A percentile compares a stretch with the other conserved stretches of the same genome.
These are phyloP conservation scores for Henckelia pumila DNA, from an alignment of 257 asterid species.

Conservation along the genomic window DNA sequence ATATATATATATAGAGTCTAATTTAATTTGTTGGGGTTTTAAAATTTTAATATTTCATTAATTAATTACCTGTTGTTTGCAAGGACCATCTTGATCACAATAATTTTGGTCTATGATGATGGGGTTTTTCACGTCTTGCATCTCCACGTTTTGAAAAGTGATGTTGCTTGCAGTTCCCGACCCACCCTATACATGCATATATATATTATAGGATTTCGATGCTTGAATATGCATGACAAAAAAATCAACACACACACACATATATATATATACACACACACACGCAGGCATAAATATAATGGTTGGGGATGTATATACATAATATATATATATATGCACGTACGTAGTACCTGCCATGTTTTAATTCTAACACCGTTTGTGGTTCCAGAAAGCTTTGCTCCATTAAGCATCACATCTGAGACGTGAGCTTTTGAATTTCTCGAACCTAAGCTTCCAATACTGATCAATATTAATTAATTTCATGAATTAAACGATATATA, in stretches of 20 bases:
- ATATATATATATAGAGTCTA: too few relatives aligned
- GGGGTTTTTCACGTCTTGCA: conserved; percentile 67
- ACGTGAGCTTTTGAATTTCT: conserved; percentile 56
- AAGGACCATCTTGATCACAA: conserved; percentile 60
- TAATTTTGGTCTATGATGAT: conserved; percentile 75
- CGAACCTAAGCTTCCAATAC: conserved; percentile 80
- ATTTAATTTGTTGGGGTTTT: too few relatives aligned
- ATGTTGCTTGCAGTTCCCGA: conserved; percentile 81
- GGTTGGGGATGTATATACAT: too few relatives aligned
- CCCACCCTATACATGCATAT: conserved; percentile 53
- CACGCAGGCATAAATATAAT: too few relatives aligned
- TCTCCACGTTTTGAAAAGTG: conserved; percentile 54
- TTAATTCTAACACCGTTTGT: conserved; percentile 84
- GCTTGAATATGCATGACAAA: too few relatives aligned
- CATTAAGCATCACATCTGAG: conserved; percentile 51
- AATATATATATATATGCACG: too few relatives aligned
- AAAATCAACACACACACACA: too few relatives aligned
- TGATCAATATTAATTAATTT: too few relatives aligned
- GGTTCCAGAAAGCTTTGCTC: conserved; percentile 65
- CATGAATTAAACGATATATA: too few relatives aligned
- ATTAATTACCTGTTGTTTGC: conserved; percentile 48
- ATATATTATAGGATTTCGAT: too few relatives aligned
- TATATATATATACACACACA: too few relatives aligned
- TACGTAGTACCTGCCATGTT: conserved; percentile 80
- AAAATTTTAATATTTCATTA: too few relatives aligned